phyloP scores from a whole-genome alignment of 192 early-diverging fungal genomes.

The Umbelopsis ramanniana region DNA sequence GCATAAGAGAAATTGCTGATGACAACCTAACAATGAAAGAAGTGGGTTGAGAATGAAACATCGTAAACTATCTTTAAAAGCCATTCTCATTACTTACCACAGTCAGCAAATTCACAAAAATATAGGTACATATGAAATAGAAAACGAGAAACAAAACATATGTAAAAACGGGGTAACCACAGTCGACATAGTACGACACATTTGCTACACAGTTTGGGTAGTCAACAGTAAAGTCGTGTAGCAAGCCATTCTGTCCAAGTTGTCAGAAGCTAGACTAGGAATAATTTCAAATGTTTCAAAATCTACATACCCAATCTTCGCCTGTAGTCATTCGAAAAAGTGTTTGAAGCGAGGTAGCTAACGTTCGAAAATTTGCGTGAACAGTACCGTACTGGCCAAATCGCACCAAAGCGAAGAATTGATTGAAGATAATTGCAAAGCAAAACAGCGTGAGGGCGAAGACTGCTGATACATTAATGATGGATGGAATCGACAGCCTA shows the following conservation, averaged over 20 bases:
- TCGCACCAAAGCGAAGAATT: conserved; percentile 24
- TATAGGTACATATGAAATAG: conserved; percentile 37
- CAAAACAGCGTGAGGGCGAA: conserved; percentile 22
- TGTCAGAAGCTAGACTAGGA: background rate
- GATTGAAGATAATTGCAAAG: conserved; percentile 34
- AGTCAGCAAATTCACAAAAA: conserved; percentile 36
- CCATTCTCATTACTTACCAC: conserved; percentile 26
- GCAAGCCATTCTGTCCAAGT: conserved; percentile 26
- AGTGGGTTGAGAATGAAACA: background rate
- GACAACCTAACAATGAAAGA: conserved; percentile 22
- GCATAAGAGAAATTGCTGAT: conserved; percentile 38
- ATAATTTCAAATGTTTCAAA: background rate
- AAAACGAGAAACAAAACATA: conserved; percentile 29
- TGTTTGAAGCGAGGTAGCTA: conserved; percentile 15
- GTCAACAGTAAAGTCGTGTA: conserved; percentile 28
- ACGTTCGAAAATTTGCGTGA: conserved; percentile 27
- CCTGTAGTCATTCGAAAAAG: conserved; percentile 37
- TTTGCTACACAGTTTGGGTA: conserved; percentile 19
- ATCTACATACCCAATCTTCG: conserved; percentile 34
- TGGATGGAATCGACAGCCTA: conserved; percentile 29
- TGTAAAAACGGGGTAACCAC: conserved; percentile 25
- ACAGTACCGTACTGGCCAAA: conserved; percentile 29
- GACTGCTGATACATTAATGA: conserved; percentile 27
- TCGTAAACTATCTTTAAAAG: background rate
- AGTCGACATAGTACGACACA: conserved; percentile 13